Evolutionary conservation across 371 early-diverging fungal species (phyloP).

Genomic region (Rhizopus delemar): DNA sequence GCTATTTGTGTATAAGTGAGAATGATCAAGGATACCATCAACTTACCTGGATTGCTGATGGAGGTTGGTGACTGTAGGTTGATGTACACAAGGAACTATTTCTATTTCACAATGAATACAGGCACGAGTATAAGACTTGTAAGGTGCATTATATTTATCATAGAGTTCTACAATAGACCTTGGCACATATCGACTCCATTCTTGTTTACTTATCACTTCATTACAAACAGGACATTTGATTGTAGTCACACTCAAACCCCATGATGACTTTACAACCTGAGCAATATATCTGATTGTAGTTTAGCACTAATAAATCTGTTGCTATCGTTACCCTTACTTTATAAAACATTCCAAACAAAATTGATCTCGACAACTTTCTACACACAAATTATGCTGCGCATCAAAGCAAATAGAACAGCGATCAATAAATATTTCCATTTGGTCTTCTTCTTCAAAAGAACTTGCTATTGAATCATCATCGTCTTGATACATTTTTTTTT

Average conservation of each 20-base stretch:
- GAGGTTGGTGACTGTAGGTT: not conserved
- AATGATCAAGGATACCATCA: too few species aligned
- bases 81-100: conserved; percentile 27
- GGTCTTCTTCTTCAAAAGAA: conserved; percentile 25
- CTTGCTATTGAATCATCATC: conserved; percentile 17
- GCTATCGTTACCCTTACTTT: conserved; percentile 38
- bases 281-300: conserved; percentile 44
- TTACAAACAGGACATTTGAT: conserved; percentile 61
- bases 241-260: conserved; percentile 59
- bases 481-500: conserved; percentile 18
- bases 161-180: conserved; percentile 35
- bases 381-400: conserved; percentile 53
- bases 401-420: conserved; percentile 66
- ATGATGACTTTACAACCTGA: conserved; percentile 58
- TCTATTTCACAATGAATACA: conserved; percentile 55
- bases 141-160: conserved; percentile 57
- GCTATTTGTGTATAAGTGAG: not conserved
- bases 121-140: conserved; percentile 51
- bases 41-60: conserved; percentile 5
- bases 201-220: conserved; percentile 46
- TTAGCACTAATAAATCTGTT: conserved; percentile 1
- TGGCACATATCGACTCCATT: conserved; percentile 52
- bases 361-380: conserved; percentile 57
- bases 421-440: conserved; percentile 57
- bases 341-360: conserved; percentile 59